Base-by-base conservation (phyloP, 2,329 filamentous ascomycete genomes). In the Xylaria multiplex region DNA sequence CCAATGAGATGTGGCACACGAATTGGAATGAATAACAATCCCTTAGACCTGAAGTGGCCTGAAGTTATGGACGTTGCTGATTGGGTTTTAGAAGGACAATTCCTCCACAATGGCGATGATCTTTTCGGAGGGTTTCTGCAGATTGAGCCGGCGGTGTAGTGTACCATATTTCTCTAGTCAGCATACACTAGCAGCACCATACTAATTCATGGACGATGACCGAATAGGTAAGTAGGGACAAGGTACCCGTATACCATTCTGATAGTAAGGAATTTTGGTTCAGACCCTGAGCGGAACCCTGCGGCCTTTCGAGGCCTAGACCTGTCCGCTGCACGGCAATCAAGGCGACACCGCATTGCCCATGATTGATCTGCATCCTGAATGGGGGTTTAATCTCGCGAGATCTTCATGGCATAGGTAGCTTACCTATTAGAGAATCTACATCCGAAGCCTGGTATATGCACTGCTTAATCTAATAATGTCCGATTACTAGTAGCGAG, bases 141-240 rank as follows among this genome's bases (percentile, higher is more conserved):
- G 43, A 66, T 63, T 48, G 43, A 52, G 59, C 59, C 52, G 52
- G 66, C 66, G 66, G 66, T 68, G 66, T 60, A 56, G 27, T 5
- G 5, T 27, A 27, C 5, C 5, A 3, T 27, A 27, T 27, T 14
- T 61, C 27, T 45, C 14, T 56, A 56, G 49, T 50, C 59, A 50
- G 53, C 60, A 52, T 54, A 19, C 19, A 19, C 19, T 19, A 37
- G 24, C 54, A 27, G 30, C 16, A 16, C 30, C 13, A 46, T 22
- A 32, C 37, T 40, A 40, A 49, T 32, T 13, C 8, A 40, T 4
- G 9, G 24, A 22, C 22, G 37, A 24, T 24, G 4, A 27, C 35
- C 43, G 14, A 56, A 57, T 32, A 22, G 53, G 37, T 55, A 43
- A 30, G 42, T 43, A 55, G 35, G 30, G 32, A 48, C 35, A 37